A percentile compares a stretch with the other conserved stretches of the same genome.
Conservation (phyloP, 2,329 filamentous ascomycete species). For the Hypoxylon sp. region DNA sequence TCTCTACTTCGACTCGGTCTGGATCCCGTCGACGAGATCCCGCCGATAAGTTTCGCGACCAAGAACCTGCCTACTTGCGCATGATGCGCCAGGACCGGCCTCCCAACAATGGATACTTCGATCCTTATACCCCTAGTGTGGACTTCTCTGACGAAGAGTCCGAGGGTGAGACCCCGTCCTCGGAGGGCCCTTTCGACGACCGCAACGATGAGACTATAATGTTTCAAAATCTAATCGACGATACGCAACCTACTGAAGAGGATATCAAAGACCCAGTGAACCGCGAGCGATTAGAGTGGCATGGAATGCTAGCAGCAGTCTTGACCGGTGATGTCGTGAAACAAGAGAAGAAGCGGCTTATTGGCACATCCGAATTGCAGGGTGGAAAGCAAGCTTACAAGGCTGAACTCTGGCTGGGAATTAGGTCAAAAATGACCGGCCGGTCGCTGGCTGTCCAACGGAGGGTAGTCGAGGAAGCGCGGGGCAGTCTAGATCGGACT, state of each 20-base stretch:
- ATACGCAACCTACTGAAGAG: constrained; percentile 90
- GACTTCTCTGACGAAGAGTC: constrained; percentile 83
- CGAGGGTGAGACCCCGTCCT: constrained; percentile 91
- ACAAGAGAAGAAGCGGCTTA: constrained; percentile 96
- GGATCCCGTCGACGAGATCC: constrained; percentile 64
- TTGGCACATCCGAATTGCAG: constrained; percentile 77
- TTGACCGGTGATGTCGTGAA: constrained; percentile 96
- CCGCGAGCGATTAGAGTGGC: constrained; percentile 94
- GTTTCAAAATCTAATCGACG: constrained; percentile 78
- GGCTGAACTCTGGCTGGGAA: constrained; percentile 87
- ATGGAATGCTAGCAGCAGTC: constrained; percentile 96
- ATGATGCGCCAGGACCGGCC: constrained; percentile 81
- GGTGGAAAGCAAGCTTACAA: constrained; percentile 76
- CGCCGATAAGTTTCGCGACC: constrained; percentile 73
- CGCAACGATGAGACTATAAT: constrained; percentile 92
- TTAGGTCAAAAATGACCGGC: constrained; percentile 87
- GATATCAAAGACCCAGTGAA: constrained; percentile 91
- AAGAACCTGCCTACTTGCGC: constrained; percentile 96
- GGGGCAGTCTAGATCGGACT: constrained; percentile 77
- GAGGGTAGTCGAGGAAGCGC: constrained; percentile 88
- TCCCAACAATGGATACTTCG: constrained; percentile 78
- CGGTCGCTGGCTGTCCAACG: constrained; percentile 87
- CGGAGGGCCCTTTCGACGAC: constrained; percentile 87
- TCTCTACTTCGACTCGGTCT: constrained; percentile 60
- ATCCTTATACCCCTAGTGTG: constrained; percentile 77